phyloP scores from a whole-genome alignment of 1,139 yeast genomes.

The Debaryomycetaceae sp. region DNA sequence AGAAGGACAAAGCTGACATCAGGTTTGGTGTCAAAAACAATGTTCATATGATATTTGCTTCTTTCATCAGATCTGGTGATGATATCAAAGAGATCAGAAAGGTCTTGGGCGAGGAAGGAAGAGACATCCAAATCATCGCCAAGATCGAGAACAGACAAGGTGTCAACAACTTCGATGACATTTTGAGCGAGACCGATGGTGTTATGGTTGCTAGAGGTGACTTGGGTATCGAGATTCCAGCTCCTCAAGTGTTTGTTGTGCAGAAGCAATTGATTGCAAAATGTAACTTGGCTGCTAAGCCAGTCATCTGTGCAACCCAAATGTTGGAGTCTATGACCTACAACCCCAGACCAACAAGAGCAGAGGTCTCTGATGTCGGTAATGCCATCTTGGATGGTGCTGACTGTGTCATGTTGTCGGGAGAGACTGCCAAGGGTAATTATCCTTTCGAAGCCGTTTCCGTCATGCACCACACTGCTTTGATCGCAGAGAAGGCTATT shows the following conservation, averaged over 20 bases:
- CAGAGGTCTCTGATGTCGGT: conserved; percentile 99
- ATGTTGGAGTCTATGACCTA: conserved; percentile 99
- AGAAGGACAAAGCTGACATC: conserved; percentile 90
- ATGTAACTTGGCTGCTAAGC: conserved; percentile 99
- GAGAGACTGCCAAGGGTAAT: conserved; percentile 99
- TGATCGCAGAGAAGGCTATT: conserved; percentile 96
- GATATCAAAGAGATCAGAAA: conserved; percentile 89
- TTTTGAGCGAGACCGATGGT: conserved; percentile 93
- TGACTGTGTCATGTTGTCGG: conserved; percentile 99
- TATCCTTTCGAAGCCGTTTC: conserved; percentile 96
- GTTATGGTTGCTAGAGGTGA: conserved; percentile 99
- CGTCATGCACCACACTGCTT: conserved; percentile 97
- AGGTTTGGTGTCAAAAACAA: conserved; percentile 93
- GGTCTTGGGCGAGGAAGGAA: conserved; percentile 96
- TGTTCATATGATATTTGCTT: conserved; percentile 98
- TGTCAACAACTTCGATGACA: conserved; percentile 98
- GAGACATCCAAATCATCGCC: conserved; percentile 90
- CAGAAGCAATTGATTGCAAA: conserved; percentile 99
- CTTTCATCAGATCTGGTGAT: conserved; percentile 91
- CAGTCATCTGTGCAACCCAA: conserved; percentile 99
- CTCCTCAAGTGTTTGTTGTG: conserved; percentile 97
- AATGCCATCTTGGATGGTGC: conserved; percentile 99
- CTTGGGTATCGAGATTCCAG: conserved; percentile 98
- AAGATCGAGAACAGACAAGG: conserved; percentile 99
- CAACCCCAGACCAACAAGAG: conserved; percentile 99